Evolutionary conservation across 1,284 basidiomycete genomes (phyloP).

Genomic region (Cryptococcus neoformans): DNA sequence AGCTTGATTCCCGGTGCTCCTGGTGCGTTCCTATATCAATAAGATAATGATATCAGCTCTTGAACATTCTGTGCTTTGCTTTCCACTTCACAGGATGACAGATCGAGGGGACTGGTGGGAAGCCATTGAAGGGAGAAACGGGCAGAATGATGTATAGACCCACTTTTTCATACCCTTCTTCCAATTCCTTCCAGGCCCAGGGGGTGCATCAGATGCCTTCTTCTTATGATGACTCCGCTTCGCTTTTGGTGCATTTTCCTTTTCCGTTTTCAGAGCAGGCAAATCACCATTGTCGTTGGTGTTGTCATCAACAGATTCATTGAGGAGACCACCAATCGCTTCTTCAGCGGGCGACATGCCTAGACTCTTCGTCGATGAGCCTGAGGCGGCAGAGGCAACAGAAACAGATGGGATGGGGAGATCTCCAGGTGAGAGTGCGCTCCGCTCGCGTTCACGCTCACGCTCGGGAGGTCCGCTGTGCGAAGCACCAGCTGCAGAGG

Average conservation of each 20-base stretch:
- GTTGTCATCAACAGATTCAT: neutral
- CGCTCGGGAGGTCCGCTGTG: slow-evolving; percentile 40
- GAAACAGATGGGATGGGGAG: too few species aligned
- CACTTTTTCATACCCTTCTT: slow-evolving; percentile 44
- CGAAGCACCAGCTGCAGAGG: slow-evolving; percentile 32
- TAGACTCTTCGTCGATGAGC: slow-evolving; percentile 4
- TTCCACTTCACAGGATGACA: neutral
- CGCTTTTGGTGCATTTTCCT: neutral
- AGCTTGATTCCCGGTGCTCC: neutral
- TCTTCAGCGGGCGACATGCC: slow-evolving; percentile 24
- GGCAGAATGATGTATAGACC: slow-evolving; percentile 6
- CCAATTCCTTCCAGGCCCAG: slow-evolving; percentile 39
- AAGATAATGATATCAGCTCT: neutral
- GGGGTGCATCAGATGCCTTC: slow-evolving; percentile 13
- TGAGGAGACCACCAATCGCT: slow-evolving; percentile 14
- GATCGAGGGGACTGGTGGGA: too few species aligned
- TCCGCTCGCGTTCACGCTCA: neutral
- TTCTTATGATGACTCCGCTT: slow-evolving; percentile 25
- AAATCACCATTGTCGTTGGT: too few species aligned
- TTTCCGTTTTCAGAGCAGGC: too few species aligned
- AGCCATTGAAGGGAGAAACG: too few species aligned
- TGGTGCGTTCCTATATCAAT: too few species aligned
- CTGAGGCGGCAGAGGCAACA: neutral
- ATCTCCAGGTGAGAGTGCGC: neutral
- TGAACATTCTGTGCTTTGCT: neutral